Conservation (phyloP, 2,329 filamentous ascomycete genomes). For the Zalaria obscura region DNA sequence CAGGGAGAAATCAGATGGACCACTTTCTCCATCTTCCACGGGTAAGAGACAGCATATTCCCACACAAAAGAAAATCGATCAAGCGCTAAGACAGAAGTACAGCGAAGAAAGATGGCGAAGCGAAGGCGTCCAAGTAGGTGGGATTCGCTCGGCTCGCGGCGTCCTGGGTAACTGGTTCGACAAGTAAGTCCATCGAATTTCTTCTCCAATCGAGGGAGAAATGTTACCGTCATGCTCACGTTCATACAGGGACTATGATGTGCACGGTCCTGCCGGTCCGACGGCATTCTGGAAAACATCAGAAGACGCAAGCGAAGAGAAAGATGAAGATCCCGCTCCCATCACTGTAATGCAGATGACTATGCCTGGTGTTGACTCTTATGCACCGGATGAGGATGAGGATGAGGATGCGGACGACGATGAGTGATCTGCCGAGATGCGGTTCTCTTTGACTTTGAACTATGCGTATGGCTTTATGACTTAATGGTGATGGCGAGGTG, state of each 20-base stretch:
- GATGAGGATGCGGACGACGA: too few species aligned
- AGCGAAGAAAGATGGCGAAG: conserved; percentile 62
- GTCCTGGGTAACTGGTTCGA: conserved; percentile 70
- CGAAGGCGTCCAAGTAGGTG: conserved; percentile 63
- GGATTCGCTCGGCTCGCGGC: conserved; percentile 48
- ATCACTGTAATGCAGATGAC: too few species aligned
- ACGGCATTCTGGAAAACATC: conserved; percentile 66
- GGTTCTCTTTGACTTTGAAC: too few species aligned
- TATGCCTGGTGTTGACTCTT: too few species aligned
- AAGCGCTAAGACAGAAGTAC: conserved; percentile 9
- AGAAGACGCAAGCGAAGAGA: conserved; percentile 23
- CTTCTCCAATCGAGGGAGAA: neutral
- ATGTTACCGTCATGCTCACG: too few species aligned
- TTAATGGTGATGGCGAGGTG: too few species aligned
- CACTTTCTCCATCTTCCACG: conserved; percentile 47
- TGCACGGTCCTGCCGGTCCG: conserved; percentile 56
- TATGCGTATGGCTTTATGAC: too few species aligned
- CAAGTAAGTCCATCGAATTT: conserved; percentile 31
- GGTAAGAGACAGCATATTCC: conserved; percentile 19
- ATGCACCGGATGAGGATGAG: too few species aligned
- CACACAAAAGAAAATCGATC: neutral
- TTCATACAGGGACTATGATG: conserved; percentile 44
- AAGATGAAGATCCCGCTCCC: neutral
- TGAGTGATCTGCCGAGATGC: too few species aligned
- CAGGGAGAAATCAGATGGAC: conserved; percentile 66